Conservation (phyloP, 768 basidiomycete genomes). For the Termitomyces bulborhizus region DNA sequence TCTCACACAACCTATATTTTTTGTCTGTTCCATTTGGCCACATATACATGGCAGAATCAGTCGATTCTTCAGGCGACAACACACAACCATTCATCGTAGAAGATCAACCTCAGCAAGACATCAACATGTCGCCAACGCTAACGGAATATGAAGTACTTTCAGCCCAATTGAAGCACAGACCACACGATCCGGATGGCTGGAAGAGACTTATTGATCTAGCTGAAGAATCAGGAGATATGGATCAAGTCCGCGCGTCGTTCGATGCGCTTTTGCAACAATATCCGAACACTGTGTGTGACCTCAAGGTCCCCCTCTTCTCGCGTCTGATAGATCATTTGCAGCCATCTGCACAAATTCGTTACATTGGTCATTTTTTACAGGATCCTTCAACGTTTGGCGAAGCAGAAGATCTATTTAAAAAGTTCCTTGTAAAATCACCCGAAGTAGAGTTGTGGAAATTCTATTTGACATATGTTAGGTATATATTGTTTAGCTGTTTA, state of each 20-base stretch:
- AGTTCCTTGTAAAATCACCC: conserved; percentile 78
- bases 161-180: conserved; percentile 56
- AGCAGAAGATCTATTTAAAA: conserved; percentile 86
- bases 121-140: conserved; percentile 29
- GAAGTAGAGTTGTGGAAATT: conserved; percentile 90
- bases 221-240: conserved; percentile 70
- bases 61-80: conserved; percentile 19
- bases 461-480: conserved; percentile 92
- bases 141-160: conserved; percentile 67
- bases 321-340: conserved; percentile 23
- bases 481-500: conserved; percentile 22
- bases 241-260: conserved; percentile 76
- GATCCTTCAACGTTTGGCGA: conserved; percentile 59
- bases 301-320: conserved; percentile 6
- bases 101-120: conserved; percentile 18
- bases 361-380: conserved; percentile 70
- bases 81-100: conserved; percentile 27
- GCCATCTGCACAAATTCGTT: conserved; percentile 81
- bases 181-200: conserved; percentile 75
- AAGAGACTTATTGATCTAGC: conserved; percentile 72
- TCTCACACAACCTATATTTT: conserved; percentile 4
- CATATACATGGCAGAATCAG: conserved; percentile 9
- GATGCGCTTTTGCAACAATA: conserved; percentile 78
- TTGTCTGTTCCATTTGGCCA: neutral
- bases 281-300: conserved; percentile 81